Conservation (phyloP, 2,329 filamentous ascomycete species). For the Colletotrichum salicis region DNA sequence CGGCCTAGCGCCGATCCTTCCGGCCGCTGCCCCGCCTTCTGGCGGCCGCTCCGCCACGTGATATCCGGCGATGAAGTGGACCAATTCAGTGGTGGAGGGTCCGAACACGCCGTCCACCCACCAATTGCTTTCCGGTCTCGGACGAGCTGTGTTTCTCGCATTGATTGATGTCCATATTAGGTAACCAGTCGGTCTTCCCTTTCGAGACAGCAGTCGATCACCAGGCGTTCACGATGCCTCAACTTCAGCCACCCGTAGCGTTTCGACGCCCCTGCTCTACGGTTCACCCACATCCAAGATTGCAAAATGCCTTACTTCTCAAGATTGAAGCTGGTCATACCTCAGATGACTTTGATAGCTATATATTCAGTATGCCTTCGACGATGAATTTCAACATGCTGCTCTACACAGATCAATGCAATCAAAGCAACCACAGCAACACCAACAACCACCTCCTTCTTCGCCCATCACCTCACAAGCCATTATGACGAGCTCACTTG, state of each 20-base stretch:
- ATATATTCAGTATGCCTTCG: background rate
- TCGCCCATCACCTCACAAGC: background rate
- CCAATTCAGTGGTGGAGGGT: background rate
- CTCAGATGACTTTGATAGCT: background rate
- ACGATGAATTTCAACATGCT: background rate
- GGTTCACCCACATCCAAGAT: background rate
- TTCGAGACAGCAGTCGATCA: background rate
- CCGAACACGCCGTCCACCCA: background rate
- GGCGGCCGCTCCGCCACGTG: background rate
- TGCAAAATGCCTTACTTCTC: background rate
- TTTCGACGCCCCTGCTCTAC: background rate
- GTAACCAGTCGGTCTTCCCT: background rate
- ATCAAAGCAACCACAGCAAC: background rate
- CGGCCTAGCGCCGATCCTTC: constrained; percentile 8
- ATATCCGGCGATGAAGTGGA: background rate
- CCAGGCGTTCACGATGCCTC: background rate
- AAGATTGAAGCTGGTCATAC: background rate
- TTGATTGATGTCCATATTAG: background rate
- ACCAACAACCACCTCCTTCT: background rate
- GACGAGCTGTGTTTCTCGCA: too few relatives aligned
- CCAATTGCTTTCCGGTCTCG: background rate
- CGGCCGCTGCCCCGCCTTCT: too few relatives aligned
- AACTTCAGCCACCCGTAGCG: background rate
- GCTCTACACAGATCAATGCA: background rate
- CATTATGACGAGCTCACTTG: constrained; percentile 27